Evolutionary conservation across 2,329 filamentous ascomycete genomes (phyloP).

Genomic region (Arthrobotrys musiformis): DNA sequence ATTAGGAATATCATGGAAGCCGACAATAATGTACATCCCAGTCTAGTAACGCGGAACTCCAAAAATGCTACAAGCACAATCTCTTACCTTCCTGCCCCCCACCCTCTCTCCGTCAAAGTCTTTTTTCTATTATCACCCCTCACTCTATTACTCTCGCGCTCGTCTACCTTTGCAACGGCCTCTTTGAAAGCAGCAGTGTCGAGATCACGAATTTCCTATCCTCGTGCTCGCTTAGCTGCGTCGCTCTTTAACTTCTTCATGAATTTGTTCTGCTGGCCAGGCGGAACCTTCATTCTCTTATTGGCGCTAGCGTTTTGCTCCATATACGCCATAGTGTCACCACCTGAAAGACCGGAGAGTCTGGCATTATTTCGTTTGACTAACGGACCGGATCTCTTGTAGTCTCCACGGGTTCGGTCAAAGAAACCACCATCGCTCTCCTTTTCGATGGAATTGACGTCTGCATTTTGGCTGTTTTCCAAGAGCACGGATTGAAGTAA

Average conservation of each 20-base stretch:
- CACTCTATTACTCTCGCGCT: conserved; percentile 3
- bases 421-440: conserved; percentile 74
- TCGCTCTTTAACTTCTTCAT: conserved; percentile 54
- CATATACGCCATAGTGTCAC: conserved; percentile 96
- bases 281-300: conserved; percentile 73
- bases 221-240: conserved; percentile 45
- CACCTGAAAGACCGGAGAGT: conserved; percentile 85
- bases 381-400: conserved; percentile 65
- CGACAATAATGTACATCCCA: conserved; percentile 40
- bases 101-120: conserved; percentile 26
- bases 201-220: conserved; percentile 50
- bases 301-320: conserved; percentile 81
- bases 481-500: conserved; percentile 88
- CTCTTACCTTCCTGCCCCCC: conserved; percentile 20
- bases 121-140: conserved; percentile 34
- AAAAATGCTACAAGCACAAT: neutral
- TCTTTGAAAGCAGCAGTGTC: conserved; percentile 32
- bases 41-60: conserved; percentile 41
- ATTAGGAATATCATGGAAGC: neutral
- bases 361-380: conserved; percentile 78
- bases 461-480: conserved; percentile 73
- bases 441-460: conserved; percentile 76
- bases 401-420: conserved; percentile 65
- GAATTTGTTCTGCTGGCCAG: conserved; percentile 50
- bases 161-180: conserved; percentile 18